A percentile compares a stretch with the other conserved stretches of the same genome.
Conservation (phyloP, 805 yeast species). For the Peterozyma toletana region DNA sequence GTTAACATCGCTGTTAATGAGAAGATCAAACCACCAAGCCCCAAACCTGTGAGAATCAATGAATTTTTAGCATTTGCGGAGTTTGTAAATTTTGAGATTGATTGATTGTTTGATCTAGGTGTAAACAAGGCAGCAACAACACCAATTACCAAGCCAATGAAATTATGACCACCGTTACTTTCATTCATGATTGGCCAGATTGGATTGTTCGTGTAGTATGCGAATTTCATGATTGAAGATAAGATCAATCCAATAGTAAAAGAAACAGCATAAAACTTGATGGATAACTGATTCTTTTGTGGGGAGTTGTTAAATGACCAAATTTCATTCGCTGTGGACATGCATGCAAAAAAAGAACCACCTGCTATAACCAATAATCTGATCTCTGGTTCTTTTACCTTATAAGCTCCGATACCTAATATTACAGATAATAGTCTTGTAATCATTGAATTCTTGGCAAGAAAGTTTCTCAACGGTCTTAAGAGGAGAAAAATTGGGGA, state of each 20-base stretch:
- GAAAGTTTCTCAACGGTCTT: constrained; percentile 27
- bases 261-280: constrained; percentile 42
- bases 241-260: constrained; percentile 66
- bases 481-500: constrained; percentile 47
- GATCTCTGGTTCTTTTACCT: constrained; percentile 57
- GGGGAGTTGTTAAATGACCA: constrained; percentile 25
- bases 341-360: constrained; percentile 57
- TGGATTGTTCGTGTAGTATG: constrained; percentile 82
- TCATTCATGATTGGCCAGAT: constrained; percentile 92
- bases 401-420: constrained; percentile 71
- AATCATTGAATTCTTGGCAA: constrained; percentile 40
- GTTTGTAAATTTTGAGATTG: background rate
- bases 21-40: constrained; percentile 73
- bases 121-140: constrained; percentile 58
- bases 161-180: constrained; percentile 81
- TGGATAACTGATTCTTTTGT: constrained; percentile 10
- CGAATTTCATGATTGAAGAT: constrained; percentile 69
- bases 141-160: constrained; percentile 60
- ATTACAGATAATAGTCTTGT: constrained; percentile 48
- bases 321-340: constrained; percentile 53
- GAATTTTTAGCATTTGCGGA: constrained; percentile 26
- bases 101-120: constrained; percentile 21
- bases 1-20: constrained; percentile 67
- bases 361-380: constrained; percentile 60
- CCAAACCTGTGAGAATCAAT: constrained; percentile 45